phyloP scores from a whole-genome alignment of 371 early-diverging fungal genomes.

The Mucor indicus region DNA sequence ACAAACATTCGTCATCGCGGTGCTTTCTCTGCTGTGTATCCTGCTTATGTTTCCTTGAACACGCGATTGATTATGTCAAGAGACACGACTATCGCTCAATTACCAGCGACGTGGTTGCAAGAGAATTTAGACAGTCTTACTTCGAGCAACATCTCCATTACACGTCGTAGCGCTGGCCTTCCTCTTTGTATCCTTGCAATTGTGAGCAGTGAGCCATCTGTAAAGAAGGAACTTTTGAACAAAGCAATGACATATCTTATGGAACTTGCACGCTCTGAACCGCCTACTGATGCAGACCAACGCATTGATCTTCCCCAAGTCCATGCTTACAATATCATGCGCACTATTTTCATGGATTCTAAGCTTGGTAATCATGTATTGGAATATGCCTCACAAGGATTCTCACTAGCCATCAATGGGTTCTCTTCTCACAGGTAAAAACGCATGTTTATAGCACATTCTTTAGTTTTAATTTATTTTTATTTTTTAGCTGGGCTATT shows the following conservation, averaged over 20 bases:
- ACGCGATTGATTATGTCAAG: slow-evolving; percentile 58
- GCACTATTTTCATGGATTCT: slow-evolving; percentile 81
- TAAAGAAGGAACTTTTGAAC: slow-evolving; percentile 60
- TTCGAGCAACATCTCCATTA: slow-evolving; percentile 77
- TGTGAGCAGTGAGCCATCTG: slow-evolving; percentile 69
- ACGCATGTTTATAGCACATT: no score
- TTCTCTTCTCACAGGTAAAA: slow-evolving; percentile 70
- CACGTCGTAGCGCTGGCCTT: slow-evolving; percentile 90
- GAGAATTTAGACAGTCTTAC: slow-evolving; percentile 48
- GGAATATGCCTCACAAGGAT: slow-evolving; percentile 72
- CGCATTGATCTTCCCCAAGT: slow-evolving; percentile 77
- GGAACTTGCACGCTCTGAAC: slow-evolving; percentile 51
- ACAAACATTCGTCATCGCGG: slow-evolving; percentile 88
- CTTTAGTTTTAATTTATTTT: background rate
- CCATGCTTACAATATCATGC: slow-evolving; percentile 87
- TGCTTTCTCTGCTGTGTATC: slow-evolving; percentile 87
- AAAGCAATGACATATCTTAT: slow-evolving; percentile 69
- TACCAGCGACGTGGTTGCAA: slow-evolving; percentile 67
- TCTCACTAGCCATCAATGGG: slow-evolving; percentile 74
- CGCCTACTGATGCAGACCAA: slow-evolving; percentile 53
- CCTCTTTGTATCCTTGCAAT: slow-evolving; percentile 88
- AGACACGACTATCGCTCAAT: slow-evolving; percentile 35
- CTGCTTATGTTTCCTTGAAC: slow-evolving; percentile 74
- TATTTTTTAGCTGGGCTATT: slow-evolving; percentile 74
- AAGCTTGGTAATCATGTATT: slow-evolving; percentile 69